Percentiles rank a stretch among this genome's conserved stretches.
These are phyloP conservation scores for Ceratocystiopsis sp. DNA, from an alignment of 2,329 filamentous ascomycete genomes.

Conservation along the genomic window DNA sequence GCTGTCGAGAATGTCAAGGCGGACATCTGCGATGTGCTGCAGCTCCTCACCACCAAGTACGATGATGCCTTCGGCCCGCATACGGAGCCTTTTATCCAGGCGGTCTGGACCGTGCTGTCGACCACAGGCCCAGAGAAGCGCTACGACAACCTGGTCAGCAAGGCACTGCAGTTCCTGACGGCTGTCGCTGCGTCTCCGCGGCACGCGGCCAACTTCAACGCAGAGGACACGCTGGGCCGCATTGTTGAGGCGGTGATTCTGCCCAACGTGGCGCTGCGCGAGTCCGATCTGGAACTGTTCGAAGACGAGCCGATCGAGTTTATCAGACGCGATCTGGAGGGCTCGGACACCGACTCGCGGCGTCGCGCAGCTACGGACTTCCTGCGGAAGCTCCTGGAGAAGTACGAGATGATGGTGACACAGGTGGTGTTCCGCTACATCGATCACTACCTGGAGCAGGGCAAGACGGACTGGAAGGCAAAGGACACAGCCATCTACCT, in stretches of 20 bases:
- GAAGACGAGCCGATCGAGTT: constrained; percentile 99
- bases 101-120: constrained; percentile 81
- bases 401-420: constrained; percentile 74
- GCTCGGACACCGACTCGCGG: constrained; percentile 87
- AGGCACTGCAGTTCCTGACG: constrained; percentile 84
- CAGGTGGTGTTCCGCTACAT: constrained; percentile 78
- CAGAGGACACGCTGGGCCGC: constrained; percentile 59
- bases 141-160: constrained; percentile 88
- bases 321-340: constrained; percentile 85
- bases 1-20: constrained; percentile 76
- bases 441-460: constrained; percentile 66
- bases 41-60: constrained; percentile 86
- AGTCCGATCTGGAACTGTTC: constrained; percentile 88
- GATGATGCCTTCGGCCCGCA: constrained; percentile 80
- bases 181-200: constrained; percentile 63
- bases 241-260: constrained; percentile 93
- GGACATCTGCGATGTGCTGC: constrained; percentile 79
- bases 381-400: constrained; percentile 70
- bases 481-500: constrained; percentile 98
- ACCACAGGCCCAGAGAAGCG: constrained; percentile 75
- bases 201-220: constrained; percentile 76
- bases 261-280: constrained; percentile 78
- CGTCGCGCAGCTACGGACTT: constrained; percentile 90
- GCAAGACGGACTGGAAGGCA: constrained; percentile 78
- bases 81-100: constrained; percentile 70